These are phyloP conservation scores for Knoxdaviesia capensis DNA, from an alignment of 2,329 filamentous ascomycete genomes.

Conservation along the genomic window DNA sequence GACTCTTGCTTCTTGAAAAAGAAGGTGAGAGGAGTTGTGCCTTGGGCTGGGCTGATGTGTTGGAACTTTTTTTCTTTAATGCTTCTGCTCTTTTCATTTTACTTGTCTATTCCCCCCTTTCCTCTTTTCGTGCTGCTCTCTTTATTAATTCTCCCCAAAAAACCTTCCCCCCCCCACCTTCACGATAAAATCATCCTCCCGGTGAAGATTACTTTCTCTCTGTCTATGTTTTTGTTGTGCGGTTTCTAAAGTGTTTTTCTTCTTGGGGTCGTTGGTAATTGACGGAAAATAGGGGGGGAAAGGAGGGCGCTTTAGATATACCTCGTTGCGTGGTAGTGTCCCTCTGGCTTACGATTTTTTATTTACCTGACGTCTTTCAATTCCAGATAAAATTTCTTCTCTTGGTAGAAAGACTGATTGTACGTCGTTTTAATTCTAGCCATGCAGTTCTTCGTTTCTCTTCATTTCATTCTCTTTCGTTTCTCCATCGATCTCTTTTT, in stretches of 20 bases:
- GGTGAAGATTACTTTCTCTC: neutral
- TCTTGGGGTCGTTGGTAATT: constrained; percentile 9
- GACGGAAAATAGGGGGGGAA: constrained; percentile 6
- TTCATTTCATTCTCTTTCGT: constrained; percentile 1
- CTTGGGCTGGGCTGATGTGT: neutral
- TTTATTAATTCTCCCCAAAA: too few species aligned
- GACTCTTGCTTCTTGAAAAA: neutral
- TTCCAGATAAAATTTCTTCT: neutral
- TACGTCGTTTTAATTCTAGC: too few species aligned
- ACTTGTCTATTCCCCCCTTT: neutral
- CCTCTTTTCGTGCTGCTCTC: neutral
- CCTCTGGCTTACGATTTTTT: constrained; percentile 4
- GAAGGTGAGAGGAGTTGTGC: too few species aligned
- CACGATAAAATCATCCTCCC: neutral
- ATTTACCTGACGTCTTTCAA: constrained; percentile 5
- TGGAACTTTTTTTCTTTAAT: neutral
- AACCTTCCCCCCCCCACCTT: too few species aligned
- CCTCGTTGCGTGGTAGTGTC: constrained; percentile 10
- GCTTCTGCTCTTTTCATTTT: neutral
- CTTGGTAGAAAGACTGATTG: too few species aligned
- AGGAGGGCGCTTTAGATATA: constrained; percentile 18
- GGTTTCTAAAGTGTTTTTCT: constrained; percentile 5
- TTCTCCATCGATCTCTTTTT: neutral
- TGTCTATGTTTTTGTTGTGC: constrained; percentile 3
- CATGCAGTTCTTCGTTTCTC: neutral